Percentiles rank a stretch among this genome's conserved stretches.
These are phyloP conservation scores for Saccharum spontaneum DNA, from an alignment of 176 grass and related monocot genomes.

Conservation along the genomic window DNA sequence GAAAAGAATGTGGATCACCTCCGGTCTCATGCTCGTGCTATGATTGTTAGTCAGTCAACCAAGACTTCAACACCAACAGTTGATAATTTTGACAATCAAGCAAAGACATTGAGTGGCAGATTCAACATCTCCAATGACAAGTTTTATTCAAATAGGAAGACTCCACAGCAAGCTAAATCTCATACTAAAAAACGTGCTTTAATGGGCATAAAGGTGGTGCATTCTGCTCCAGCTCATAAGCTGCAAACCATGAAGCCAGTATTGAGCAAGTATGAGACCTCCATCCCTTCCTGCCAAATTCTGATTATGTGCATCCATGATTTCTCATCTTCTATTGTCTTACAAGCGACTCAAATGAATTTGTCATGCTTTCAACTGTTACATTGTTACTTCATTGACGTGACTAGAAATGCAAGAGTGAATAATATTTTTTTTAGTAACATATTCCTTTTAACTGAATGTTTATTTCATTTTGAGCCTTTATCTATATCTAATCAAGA, in stretches of 20 bases:
- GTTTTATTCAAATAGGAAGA: slow-evolving; percentile 90
- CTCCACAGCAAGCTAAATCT: slow-evolving; percentile 81
- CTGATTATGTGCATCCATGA: slow-evolving; percentile 13
- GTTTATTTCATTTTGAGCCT: neutral
- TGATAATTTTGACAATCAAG: slow-evolving; percentile 59
- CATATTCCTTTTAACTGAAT: neutral
- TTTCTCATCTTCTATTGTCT: slow-evolving; percentile 23
- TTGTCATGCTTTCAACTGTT: slow-evolving; percentile 24
- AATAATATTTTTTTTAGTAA: neutral
- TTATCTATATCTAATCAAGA: slow-evolving; percentile 1
- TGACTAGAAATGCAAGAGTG: neutral
- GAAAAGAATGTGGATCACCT: slow-evolving; percentile 73
- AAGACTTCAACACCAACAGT: slow-evolving; percentile 50
- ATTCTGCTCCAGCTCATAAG: slow-evolving; percentile 89
- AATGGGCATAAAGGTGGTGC: slow-evolving; percentile 74
- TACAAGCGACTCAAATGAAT: neutral
- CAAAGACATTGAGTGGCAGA: slow-evolving; percentile 44
- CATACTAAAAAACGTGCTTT: slow-evolving; percentile 82
- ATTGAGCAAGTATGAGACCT: slow-evolving; percentile 67
- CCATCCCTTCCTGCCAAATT: neutral
- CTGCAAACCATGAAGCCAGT: slow-evolving; percentile 90
- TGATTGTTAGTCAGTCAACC: slow-evolving; percentile 62
- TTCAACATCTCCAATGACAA: slow-evolving; percentile 98
- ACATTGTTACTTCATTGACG: neutral
- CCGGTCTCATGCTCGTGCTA: slow-evolving; percentile 83